Evolutionary conservation across 129 eudicot genomes (phyloP).

Genomic region (Chrysanthemum lavandulifolium): DNA sequence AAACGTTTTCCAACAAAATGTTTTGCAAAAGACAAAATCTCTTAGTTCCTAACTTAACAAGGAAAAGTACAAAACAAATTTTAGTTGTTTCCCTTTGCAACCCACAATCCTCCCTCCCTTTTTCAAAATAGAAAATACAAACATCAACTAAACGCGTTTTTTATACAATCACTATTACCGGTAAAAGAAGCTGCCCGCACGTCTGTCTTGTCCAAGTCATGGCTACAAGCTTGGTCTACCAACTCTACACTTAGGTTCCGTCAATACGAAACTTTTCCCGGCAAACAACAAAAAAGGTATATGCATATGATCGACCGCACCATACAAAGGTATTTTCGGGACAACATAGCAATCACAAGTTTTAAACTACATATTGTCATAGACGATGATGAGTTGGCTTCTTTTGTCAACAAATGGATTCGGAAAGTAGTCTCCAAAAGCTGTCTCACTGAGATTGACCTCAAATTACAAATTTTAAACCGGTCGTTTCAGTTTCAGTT

Average conservation of each 20-base stretch:
- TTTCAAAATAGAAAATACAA: no score
- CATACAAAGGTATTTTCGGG: background rate
- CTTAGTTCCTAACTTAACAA: no score
- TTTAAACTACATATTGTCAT: background rate
- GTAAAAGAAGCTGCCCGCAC: no score
- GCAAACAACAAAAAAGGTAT: background rate
- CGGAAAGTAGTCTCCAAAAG: background rate
- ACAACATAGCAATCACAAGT: background rate
- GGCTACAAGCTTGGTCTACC: constrained; percentile 2
- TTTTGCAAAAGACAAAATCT: no score
- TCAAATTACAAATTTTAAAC: background rate
- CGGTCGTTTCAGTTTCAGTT: background rate
- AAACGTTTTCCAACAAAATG: no score
- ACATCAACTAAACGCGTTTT: no score
- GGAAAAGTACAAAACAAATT: no score
- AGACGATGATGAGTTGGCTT: background rate
- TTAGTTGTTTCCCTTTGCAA: no score
- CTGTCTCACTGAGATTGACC: background rate
- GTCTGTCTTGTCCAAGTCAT: no score
- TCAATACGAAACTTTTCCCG: background rate
- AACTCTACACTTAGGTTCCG: background rate
- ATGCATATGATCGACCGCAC: background rate
- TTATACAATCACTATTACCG: no score
- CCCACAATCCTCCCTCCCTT: no score
- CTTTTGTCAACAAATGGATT: background rate